phyloP scores from a whole-genome alignment of 352 stramenopile genomes.

The Peronosclerospora sorghi region DNA sequence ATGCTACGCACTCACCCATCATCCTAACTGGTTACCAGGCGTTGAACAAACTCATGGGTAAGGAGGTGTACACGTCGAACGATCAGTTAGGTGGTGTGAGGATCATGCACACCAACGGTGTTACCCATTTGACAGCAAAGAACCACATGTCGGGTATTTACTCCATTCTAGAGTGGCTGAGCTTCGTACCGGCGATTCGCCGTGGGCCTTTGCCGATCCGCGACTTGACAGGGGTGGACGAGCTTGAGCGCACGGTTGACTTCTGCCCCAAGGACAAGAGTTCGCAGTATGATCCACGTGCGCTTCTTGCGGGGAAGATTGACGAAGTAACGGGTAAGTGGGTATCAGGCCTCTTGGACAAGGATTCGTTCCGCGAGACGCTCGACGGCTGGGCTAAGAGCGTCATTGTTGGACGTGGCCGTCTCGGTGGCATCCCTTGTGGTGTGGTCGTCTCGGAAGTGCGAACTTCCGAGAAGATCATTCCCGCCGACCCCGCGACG shows the following conservation, averaged over 20 bases:
- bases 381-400: slow-evolving; percentile 98
- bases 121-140: slow-evolving; percentile 94
- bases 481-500: slow-evolving; percentile 96
- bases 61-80: slow-evolving; percentile 99
- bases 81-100: slow-evolving; percentile 98
- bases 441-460: slow-evolving; percentile 99
- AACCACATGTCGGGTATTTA: slow-evolving; percentile 95
- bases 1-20: slow-evolving; percentile 94
- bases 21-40: slow-evolving; percentile 99
- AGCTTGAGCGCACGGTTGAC: slow-evolving; percentile 82
- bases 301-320: slow-evolving; percentile 82
- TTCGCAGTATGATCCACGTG: slow-evolving; percentile 93
- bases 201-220: slow-evolving; percentile 71
- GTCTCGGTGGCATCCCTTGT: slow-evolving; percentile 96
- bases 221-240: slow-evolving; percentile 70
- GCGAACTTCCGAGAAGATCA: slow-evolving; percentile 93
- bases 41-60: slow-evolving; percentile 99
- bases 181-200: slow-evolving; percentile 93
- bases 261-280: slow-evolving; percentile 88
- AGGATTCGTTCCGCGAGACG: slow-evolving; percentile 96
- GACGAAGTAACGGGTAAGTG: slow-evolving; percentile 74
- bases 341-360: slow-evolving; percentile 95
- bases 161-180: slow-evolving; percentile 96
- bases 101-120: slow-evolving; percentile 99
- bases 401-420: slow-evolving; percentile 94